A percentile compares a stretch with the other conserved stretches of the same genome.
Conservation (phyloP, 805 yeast species). For the Starmerella apis region DNA sequence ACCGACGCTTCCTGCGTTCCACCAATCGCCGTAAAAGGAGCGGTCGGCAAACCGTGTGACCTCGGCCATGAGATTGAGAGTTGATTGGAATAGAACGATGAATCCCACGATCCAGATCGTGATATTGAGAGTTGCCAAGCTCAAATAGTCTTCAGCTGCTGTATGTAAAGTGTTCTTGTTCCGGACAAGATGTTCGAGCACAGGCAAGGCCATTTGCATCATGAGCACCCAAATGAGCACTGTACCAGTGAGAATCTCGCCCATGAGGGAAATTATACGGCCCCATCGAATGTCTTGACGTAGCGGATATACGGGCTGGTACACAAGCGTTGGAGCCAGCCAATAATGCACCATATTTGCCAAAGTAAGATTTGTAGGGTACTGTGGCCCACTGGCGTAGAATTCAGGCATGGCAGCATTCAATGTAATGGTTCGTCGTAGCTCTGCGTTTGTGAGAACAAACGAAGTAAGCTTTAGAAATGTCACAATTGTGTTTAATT, state of each 20-base stretch:
- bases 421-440: slow-evolving; percentile 27
- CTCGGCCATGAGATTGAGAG: slow-evolving; percentile 38
- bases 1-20: slow-evolving; percentile 42
- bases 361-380: slow-evolving; percentile 36
- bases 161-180: slow-evolving; percentile 27
- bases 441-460: slow-evolving; percentile 38
- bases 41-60: slow-evolving; percentile 38
- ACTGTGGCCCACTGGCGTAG: slow-evolving; percentile 30
- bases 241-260: slow-evolving; percentile 32
- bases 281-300: slow-evolving; percentile 29
- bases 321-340: slow-evolving; percentile 41
- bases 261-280: slow-evolving; percentile 30
- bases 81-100: slow-evolving; percentile 36
- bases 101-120: slow-evolving; percentile 39
- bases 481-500: slow-evolving; percentile 35
- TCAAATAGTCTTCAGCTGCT: slow-evolving; percentile 31
- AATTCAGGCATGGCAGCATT: slow-evolving; percentile 28
- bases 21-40: slow-evolving; percentile 41
- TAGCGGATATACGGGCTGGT: slow-evolving; percentile 41
- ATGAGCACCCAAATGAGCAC: slow-evolving; percentile 34
- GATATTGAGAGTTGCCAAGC: slow-evolving; percentile 36
- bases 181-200: slow-evolving; percentile 32
- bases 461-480: slow-evolving; percentile 37
- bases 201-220: slow-evolving; percentile 38
- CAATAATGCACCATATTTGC: slow-evolving; percentile 34